phyloP scores from a whole-genome alignment of 2,329 filamentous ascomycete species.

The Alternaria metachromatica region DNA sequence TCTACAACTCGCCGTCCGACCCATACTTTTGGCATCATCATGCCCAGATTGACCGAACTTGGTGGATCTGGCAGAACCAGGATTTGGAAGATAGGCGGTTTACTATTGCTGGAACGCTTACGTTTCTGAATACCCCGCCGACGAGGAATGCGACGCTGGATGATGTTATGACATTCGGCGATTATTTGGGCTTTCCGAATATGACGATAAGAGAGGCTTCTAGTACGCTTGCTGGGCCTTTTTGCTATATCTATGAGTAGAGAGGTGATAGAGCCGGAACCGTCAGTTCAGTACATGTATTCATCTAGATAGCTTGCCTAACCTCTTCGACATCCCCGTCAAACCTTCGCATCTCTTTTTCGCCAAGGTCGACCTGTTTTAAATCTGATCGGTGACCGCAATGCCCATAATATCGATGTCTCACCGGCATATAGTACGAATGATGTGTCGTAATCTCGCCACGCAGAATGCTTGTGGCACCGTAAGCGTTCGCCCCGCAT shows the following conservation, averaged over 20 bases:
- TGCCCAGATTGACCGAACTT: conserved; percentile 55
- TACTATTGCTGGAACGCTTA: conserved; percentile 53
- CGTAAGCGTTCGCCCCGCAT: neutral
- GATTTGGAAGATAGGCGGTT: conserved; percentile 46
- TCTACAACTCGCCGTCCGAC: conserved; percentile 56
- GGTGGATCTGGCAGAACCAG: conserved; percentile 59
- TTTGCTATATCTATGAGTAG: conserved; percentile 54
- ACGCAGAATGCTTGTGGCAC: neutral
- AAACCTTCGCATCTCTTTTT: neutral
- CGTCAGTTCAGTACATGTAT: neutral
- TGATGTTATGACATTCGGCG: conserved; percentile 50
- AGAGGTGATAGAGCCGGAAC: neutral
- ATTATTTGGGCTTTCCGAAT: conserved; percentile 34
- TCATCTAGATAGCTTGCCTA: neutral
- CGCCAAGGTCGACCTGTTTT: neutral
- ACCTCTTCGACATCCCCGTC: neutral
- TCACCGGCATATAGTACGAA: neutral
- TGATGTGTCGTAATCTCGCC: neutral
- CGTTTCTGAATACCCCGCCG: conserved; percentile 52
- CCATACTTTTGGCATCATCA: conserved; percentile 58
- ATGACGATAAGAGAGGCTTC: conserved; percentile 48
- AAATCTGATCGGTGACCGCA: neutral
- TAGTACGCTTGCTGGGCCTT: conserved; percentile 52
- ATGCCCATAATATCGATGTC: neutral
- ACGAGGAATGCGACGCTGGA: conserved; percentile 56